These are phyloP conservation scores for Rhododendron mucronatum DNA, from an alignment of 148 eudicot genomes.

Conservation along the genomic window DNA sequence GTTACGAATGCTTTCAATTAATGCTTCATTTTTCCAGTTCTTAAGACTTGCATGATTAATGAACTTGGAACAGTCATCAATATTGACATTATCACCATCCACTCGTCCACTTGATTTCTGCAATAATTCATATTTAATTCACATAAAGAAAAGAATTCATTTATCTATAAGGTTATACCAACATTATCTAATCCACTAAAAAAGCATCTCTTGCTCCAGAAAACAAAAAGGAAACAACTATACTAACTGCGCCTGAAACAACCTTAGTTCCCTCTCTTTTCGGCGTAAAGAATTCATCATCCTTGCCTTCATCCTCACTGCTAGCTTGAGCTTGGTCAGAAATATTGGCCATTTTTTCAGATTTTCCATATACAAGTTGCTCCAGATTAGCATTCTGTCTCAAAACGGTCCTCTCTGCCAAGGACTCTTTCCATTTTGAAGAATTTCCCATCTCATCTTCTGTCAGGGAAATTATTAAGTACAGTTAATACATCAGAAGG, in stretches of 20 bases:
- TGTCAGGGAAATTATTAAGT: slow-evolving; percentile 15
- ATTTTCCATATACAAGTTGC: slow-evolving; percentile 81
- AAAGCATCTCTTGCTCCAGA: slow-evolving; percentile 9
- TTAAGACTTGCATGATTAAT: slow-evolving; percentile 16
- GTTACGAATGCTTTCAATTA: slow-evolving; percentile 55
- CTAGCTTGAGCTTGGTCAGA: slow-evolving; percentile 23
- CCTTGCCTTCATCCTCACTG: slow-evolving; percentile 63
- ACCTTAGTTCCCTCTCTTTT: slow-evolving; percentile 93
- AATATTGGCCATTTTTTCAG: slow-evolving; percentile 21
- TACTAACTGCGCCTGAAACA: slow-evolving; percentile 13
- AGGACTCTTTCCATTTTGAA: slow-evolving; percentile 81
- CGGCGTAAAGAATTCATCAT: slow-evolving; percentile 75
- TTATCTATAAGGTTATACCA: neutral
- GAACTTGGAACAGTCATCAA: slow-evolving; percentile 77
- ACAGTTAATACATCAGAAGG: neutral
- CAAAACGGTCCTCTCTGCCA: slow-evolving; percentile 48
- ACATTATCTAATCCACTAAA: neutral
- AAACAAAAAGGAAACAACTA: neutral
- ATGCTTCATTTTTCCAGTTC: slow-evolving; percentile 55
- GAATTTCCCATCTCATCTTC: slow-evolving; percentile 66
- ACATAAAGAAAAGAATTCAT: neutral
- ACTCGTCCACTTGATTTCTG: slow-evolving; percentile 37
- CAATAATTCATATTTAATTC: neutral
- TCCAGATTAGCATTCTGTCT: slow-evolving; percentile 60
- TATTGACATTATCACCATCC: slow-evolving; percentile 34